Conservation (phyloP, 441 rosid species). For the Corymbia citriodora region DNA sequence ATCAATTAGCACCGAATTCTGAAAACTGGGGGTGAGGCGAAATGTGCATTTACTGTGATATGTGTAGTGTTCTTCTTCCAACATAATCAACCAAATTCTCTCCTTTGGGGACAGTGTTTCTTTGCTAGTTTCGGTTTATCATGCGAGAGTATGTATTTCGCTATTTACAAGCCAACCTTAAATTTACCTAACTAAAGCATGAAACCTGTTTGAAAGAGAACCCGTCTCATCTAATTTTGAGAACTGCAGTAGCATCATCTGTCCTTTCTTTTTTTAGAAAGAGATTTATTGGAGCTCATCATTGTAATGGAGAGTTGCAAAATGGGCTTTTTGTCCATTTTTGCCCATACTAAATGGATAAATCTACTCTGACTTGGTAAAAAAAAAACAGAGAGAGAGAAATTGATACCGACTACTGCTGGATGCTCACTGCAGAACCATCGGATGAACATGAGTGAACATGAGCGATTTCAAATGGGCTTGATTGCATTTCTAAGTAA, state of each 20-base stretch:
- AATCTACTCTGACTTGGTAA: not conserved
- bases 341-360: not conserved
- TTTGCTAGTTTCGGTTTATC: not conserved
- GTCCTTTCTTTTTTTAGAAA: not conserved
- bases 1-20: too few relatives aligned
- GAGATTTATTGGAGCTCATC: not conserved
- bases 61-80: not conserved
- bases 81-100: not conserved
- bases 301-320: not conserved
- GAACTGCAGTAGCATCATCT: not conserved
- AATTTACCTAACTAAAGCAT: not conserved
- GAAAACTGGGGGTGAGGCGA: not conserved
- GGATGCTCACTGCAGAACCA: not conserved
- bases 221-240: not conserved
- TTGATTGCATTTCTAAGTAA: not conserved
- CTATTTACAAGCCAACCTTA: not conserved
- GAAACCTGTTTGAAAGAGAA: not conserved
- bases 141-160: not conserved
- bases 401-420: not conserved
- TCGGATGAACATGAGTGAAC: not conserved
- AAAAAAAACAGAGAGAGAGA: too few relatives aligned
- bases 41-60: not conserved
- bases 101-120: not conserved
- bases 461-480: not conserved
- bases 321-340: not conserved